phyloP scores from a whole-genome alignment of 2,329 filamentous ascomycete species.

The Lasiodiplodia gonubiensis region DNA sequence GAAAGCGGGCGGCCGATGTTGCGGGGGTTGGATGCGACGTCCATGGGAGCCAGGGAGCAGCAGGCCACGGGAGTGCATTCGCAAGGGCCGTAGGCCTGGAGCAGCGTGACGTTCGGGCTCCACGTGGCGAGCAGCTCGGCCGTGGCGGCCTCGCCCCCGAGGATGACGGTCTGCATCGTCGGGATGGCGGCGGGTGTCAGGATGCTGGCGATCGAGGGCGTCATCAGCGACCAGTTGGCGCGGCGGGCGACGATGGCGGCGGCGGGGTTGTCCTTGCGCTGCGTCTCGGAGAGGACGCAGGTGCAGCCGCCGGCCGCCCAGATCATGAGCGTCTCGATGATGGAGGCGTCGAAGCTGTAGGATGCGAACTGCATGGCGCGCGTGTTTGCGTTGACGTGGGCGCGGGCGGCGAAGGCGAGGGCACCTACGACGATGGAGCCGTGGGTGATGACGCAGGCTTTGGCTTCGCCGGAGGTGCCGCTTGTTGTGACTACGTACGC shows the following conservation, averaged over 20 bases:
- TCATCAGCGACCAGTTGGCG: conserved; percentile 43
- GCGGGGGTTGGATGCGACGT: background rate
- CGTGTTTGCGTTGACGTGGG: conserved; percentile 30
- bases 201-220: conserved; percentile 45
- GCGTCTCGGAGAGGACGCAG: conserved; percentile 46
- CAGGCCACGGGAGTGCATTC: conserved; percentile 27
- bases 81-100: background rate
- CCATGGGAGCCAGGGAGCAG: conserved; percentile 27
- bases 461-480: conserved; percentile 44
- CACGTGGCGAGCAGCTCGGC: conserved; percentile 30
- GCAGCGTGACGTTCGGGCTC: background rate
- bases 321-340: conserved; percentile 43
- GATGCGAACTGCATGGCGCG: conserved; percentile 25
- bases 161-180: conserved; percentile 41
- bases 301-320: conserved; percentile 47
- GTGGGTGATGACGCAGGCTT: conserved; percentile 41
- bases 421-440: conserved; percentile 38
- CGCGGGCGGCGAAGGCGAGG: background rate
- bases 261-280: conserved; percentile 50
- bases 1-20: background rate
- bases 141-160: conserved; percentile 42
- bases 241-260: conserved; percentile 42
- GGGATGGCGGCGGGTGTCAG: conserved; percentile 46
- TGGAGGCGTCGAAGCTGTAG: conserved; percentile 41
- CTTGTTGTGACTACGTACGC: conserved; percentile 41